Evolutionary conservation across 225 moss, liverwort and hornwort genomes (phyloP), one percentile per base, ranked within the genome.

Genomic region (Pseudisothecium myosuroides): DNA sequence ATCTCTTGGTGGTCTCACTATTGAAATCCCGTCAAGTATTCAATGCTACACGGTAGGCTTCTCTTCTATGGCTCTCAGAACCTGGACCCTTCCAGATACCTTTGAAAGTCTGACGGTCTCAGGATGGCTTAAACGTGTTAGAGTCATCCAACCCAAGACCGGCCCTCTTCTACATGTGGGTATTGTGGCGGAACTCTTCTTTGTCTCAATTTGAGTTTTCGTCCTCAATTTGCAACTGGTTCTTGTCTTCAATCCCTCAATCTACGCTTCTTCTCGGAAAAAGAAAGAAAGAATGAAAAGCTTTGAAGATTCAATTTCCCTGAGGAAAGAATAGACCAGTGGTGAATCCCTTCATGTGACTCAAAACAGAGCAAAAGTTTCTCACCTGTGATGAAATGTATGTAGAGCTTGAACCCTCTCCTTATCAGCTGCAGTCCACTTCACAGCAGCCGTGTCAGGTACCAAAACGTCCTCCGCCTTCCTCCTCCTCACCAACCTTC

Each of bases 381-480:
- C 32, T 83, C 82, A 91, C 95, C 89, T 94, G 81, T 94, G 94
- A 69, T 92, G 93, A 81, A 93, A 98, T 67, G 89, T 93, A 81
- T 94, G 94, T 41, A 98, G 78, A 31, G 90, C 86, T 29, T 93
- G 83, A n/a, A 96, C 83, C 81, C 91, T 95, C 89, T 94, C 88
- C 93, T 94, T 92, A 18, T 97, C 96, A 52, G 84, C 94, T 39
- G 90, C 89, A 58, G 88, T 94, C 95, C 95, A 96, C 52, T 93
- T 87, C 65, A 87, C 90, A 39, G 87, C 85, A 83, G 89, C 85
- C 3, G 93, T 90, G 65, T 78, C 88, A 54, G 92, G 87, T 52
- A 89, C 60, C 45, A 90, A 75, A 47, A 89, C 71, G 17, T 94
- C 96, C 63, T 86, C 90, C 74, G 93, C 94, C 83, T 89, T 88